These are phyloP conservation scores for Termitomyces heimii DNA, from an alignment of 768 basidiomycete genomes.

Conservation along the genomic window DNA sequence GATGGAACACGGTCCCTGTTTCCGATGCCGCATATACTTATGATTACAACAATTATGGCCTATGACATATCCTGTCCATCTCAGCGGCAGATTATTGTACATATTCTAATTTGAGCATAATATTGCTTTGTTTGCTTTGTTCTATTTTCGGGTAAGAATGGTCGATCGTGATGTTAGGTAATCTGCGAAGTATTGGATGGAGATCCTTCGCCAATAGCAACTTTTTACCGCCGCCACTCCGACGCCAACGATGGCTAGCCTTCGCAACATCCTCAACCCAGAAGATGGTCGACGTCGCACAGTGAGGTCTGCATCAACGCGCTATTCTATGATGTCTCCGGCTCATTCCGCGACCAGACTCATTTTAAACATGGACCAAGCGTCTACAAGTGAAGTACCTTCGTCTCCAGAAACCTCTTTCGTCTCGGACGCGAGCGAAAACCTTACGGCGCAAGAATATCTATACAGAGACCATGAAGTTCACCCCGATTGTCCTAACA, in stretches of 20 bases:
- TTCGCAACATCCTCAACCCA: slow-evolving; percentile 53
- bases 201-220: slow-evolving; percentile 16
- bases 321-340: slow-evolving; percentile 8
- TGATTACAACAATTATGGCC: slow-evolving; percentile 13
- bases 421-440: slow-evolving; percentile 25
- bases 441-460: slow-evolving; percentile 20
- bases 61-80: slow-evolving; percentile 7
- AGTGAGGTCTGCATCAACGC: slow-evolving; percentile 32
- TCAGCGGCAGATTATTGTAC: neutral
- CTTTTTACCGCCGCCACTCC: slow-evolving; percentile 18
- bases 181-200: slow-evolving; percentile 6
- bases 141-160: slow-evolving; percentile 8
- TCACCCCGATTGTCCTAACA: slow-evolving; percentile 78
- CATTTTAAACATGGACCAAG: slow-evolving; percentile 21
- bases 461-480: slow-evolving; percentile 36
- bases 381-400: slow-evolving; percentile 23
- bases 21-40: slow-evolving; percentile 12
- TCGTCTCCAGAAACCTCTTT: slow-evolving; percentile 24
- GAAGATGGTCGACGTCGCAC: slow-evolving; percentile 31
- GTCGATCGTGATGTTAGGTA: slow-evolving; percentile 18
- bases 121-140: slow-evolving; percentile 9
- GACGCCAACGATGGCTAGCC: slow-evolving; percentile 41
- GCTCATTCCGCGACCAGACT: slow-evolving; percentile 17
- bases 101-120: slow-evolving; percentile 9
- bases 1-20: slow-evolving; percentile 10